Evolutionary conservation across 2,329 filamentous ascomycete species (phyloP).

Genomic region (Penicillium palitans): DNA sequence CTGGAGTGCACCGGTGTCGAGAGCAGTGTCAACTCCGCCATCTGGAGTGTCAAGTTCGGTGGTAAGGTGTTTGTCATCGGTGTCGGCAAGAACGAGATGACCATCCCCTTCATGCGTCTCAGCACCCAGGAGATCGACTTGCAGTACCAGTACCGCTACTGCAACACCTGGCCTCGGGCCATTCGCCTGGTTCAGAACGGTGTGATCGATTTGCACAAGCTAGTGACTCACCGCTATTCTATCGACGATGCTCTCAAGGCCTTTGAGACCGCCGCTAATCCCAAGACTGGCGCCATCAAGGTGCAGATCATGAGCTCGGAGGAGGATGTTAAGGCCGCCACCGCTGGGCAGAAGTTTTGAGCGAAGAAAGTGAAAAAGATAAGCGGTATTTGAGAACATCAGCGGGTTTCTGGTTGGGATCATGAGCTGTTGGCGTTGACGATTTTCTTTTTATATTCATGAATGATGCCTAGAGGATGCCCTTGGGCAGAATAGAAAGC

Average conservation of each 20-base stretch:
- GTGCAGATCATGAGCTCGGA: conserved; percentile 71
- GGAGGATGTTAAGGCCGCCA: conserved; percentile 40
- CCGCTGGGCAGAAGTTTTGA: conserved; percentile 32
- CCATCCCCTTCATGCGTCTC: conserved; percentile 90
- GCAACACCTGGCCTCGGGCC: conserved; percentile 92
- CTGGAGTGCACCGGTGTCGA: conserved; percentile 96
- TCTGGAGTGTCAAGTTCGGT: conserved; percentile 90
- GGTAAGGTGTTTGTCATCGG: conserved; percentile 97
- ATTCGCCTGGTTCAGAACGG: conserved; percentile 84
- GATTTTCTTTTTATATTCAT: conserved; percentile 15
- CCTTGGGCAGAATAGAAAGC: conserved; percentile 19
- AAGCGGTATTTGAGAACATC: conserved; percentile 7
- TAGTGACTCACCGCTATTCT: conserved; percentile 85
- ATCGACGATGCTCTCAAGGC: conserved; percentile 86
- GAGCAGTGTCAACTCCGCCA: conserved; percentile 79
- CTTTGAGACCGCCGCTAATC: conserved; percentile 83
- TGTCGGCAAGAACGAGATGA: conserved; percentile 93
- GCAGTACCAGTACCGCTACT: conserved; percentile 95
- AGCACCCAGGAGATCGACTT: conserved; percentile 90
- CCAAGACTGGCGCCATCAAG: conserved; percentile 94
- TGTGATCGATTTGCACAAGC: conserved; percentile 73
- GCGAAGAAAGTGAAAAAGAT: conserved; percentile 3
- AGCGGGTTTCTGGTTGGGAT: conserved; percentile 14
- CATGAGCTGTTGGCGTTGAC: conserved; percentile 8
- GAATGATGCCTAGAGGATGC: conserved; percentile 27